Percentiles rank a stretch among this genome's conserved stretches.
Evolutionary conservation across 2,329 filamentous ascomycete species (phyloP).

Genomic region (Penicillium fuscoglaucum): DNA sequence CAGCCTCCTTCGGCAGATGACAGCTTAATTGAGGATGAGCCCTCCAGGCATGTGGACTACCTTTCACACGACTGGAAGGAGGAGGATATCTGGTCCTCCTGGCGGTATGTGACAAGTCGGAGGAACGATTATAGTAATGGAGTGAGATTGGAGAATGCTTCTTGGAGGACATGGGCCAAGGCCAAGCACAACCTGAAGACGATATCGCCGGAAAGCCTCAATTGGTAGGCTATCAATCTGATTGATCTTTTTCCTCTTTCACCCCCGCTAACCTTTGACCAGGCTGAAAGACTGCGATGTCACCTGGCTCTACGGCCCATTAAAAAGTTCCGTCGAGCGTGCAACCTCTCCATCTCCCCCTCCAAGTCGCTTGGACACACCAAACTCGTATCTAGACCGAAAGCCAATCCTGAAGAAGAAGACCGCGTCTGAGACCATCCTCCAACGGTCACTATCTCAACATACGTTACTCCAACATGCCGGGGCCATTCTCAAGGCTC

Average conservation of each 20-base stretch:
- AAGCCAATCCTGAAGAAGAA: slow-evolving; percentile 96
- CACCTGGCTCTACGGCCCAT: slow-evolving; percentile 93
- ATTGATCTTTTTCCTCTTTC: neutral
- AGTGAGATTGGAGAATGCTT: slow-evolving; percentile 86
- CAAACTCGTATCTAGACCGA: slow-evolving; percentile 68
- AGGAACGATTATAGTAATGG: slow-evolving; percentile 77
- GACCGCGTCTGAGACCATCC: slow-evolving; percentile 92
- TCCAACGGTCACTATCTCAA: slow-evolving; percentile 82
- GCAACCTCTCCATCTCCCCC: slow-evolving; percentile 44
- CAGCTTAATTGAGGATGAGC: slow-evolving; percentile 69
- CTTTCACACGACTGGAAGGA: slow-evolving; percentile 90
- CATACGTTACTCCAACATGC: slow-evolving; percentile 89
- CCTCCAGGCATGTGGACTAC: slow-evolving; percentile 91
- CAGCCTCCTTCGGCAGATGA: slow-evolving; percentile 73
- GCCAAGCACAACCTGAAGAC: slow-evolving; percentile 83
- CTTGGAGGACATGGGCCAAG: slow-evolving; percentile 96
- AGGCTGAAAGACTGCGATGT: slow-evolving; percentile 98
- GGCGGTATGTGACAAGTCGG: slow-evolving; percentile 86
- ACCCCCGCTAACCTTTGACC: slow-evolving; percentile 16
- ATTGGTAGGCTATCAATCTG: slow-evolving; percentile 67
- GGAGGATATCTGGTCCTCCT: slow-evolving; percentile 96
- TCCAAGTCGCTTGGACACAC: slow-evolving; percentile 58
- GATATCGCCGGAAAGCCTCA: slow-evolving; percentile 84
- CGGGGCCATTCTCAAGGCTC: slow-evolving; percentile 79
- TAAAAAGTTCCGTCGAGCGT: slow-evolving; percentile 67